Base-by-base conservation (phyloP, 2,329 filamentous ascomycete genomes). In the Fusarium sp. region DNA sequence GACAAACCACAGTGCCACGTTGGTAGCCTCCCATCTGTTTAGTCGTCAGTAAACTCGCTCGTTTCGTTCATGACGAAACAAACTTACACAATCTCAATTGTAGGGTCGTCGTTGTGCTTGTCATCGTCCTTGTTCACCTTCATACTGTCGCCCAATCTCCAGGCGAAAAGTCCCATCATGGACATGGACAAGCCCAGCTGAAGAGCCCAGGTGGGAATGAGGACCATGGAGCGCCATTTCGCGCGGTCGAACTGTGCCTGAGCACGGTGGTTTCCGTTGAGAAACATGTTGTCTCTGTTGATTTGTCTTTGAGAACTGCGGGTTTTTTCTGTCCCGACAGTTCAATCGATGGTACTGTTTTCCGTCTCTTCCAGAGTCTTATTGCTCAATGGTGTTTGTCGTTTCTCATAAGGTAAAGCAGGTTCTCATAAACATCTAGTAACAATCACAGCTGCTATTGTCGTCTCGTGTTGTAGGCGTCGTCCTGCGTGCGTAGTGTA, bases 201-300 rank as follows among this genome's bases (percentile, higher is more conserved):
- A 7, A 83, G 66, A 9, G 76, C 70, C 87, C 87, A 89, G 43
- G 81, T 79, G 8, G 85, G 85, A 2, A 84, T 64, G 26, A 89
- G 76, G 6, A 88, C 53, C 45, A 71, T 71, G 57, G 82, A 78
- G 54, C 81, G 80, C 87, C 87, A 89, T 74, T 80, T 79, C 17
- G 87, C 83, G 31, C 84, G 81, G 57, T 81, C 80, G 65, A 86
- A 88, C 61, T 86, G 83, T 28, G 84, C 84, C 66, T 87, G 84
- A 36, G 86, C 80, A 66, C 84, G 80, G 63, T 87, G 84, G 43
- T 77, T 80, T 46, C 79, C 81, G 73, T 81, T 79, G 22, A 69
- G 47, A 31, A 65, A 28, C 57, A 71, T 62, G 24, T 56, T 42
- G 33, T 56, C 19, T 40, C 38, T 51, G 21, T 15, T 38, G 22